Evolutionary conservation across 768 basidiomycete species (phyloP), one percentile per base, ranked within the genome.

Genomic region (Lentinula aciculospora): DNA sequence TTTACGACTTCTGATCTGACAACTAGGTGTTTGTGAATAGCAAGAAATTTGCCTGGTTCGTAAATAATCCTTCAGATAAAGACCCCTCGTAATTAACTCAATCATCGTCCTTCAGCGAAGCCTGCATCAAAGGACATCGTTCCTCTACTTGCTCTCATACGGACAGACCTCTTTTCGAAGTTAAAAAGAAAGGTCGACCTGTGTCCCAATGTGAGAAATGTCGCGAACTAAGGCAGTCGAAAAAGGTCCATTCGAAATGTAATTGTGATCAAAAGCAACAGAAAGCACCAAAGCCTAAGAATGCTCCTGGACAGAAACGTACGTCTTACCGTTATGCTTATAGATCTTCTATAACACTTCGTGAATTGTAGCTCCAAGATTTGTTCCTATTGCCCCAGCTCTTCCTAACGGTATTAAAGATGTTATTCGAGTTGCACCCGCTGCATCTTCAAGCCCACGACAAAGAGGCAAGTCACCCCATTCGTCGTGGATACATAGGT

Each of bases 61-160:
- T 55, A 32, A n/a, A n/a, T 39, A 39, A 42, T 23, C 29, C 15
- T 12, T 31, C 13, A 21, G 28, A 32, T 36, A 46, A 31, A 9
- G 19, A 3, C 25, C 17, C 9, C 27, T 15, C 51, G 28, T 15
- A 1, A 19, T 44, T 36, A 3, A 25, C 12, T 9, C 21, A 36
- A 17, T 40, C 23, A 34, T 25, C 34, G 39, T 50, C 34, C 32
- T 21, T 23, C 65, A 94, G 94, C 71, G 89, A 89, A 75, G 88
- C 92, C 12, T 97, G 94, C 71, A 94, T 95, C 68, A 94, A 94
- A 72, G 94, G 94, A 0, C 94, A 97, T 66, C 85, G 94, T 54
- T 94, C 94, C 12, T 93, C 92, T 2, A 84, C 84, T 13, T 97
- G 94, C 69, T 81, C 81, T 48, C 94, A 97, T 67, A 84, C 84